Evolutionary conservation across 495 filamentous ascomycete genomes (phyloP).

Genomic region (Sporormia fimetaria): DNA sequence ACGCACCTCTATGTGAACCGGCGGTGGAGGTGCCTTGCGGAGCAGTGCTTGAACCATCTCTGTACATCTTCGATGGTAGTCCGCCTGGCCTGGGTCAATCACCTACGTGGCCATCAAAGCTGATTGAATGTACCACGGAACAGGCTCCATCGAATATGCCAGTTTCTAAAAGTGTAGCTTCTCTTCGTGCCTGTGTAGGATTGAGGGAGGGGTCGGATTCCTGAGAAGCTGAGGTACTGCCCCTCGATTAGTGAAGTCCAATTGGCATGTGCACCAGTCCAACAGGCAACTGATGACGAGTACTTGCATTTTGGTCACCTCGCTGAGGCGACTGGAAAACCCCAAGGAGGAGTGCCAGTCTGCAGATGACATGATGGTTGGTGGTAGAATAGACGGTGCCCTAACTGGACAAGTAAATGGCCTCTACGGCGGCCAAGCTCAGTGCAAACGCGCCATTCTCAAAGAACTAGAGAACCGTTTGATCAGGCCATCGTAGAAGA

Average conservation of each 20-base stretch:
- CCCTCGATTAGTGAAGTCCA: slow-evolving; percentile 13
- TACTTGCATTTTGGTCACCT: slow-evolving; percentile 38
- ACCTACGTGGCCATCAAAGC: slow-evolving; percentile 17
- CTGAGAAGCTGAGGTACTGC: slow-evolving; percentile 40
- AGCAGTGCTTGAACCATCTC: slow-evolving; percentile 9
- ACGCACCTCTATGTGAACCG: not conserved
- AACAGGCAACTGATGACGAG: not conserved
- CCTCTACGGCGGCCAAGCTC: too few relatives aligned
- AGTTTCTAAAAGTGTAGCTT: slow-evolving; percentile 35
- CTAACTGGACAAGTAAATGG: too few relatives aligned
- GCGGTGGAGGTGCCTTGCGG: not conserved
- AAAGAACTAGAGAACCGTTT: too few relatives aligned
- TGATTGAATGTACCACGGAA: slow-evolving; percentile 22
- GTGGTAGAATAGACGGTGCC: too few relatives aligned
- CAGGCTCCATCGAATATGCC: slow-evolving; percentile 36
- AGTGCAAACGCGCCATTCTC: not conserved
- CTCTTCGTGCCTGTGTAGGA: slow-evolving; percentile 10
- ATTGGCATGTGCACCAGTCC: too few relatives aligned
- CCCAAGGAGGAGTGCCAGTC: slow-evolving; percentile 36
- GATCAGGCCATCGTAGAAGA: too few relatives aligned
- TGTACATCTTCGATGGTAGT: slow-evolving; percentile 39
- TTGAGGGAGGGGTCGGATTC: slow-evolving; percentile 20
- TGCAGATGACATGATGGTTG: slow-evolving; percentile 4
- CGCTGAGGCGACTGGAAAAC: slow-evolving; percentile 43
- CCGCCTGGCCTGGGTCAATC: slow-evolving; percentile 36